Base-by-base conservation (phyloP, 202 grass and related monocot genomes). In the Elaeis oleifera region DNA sequence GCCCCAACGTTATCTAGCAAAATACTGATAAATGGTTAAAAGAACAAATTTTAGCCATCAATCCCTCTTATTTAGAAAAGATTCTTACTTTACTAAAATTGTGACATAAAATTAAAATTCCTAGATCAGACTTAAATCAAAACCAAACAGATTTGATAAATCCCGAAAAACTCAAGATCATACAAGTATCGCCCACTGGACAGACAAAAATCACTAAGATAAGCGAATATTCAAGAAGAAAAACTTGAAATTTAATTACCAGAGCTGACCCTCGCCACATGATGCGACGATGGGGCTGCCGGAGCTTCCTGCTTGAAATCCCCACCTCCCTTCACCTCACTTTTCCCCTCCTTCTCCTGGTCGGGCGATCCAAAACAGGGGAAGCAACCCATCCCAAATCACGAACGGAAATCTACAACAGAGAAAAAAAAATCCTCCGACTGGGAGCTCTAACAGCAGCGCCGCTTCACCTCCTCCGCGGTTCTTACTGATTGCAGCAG, bases 321-420 rank as follows among this genome's bases (percentile, higher is more conserved):
- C 6, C 64, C 64, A 15, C 50, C 29, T 26, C 75, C 66, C 22
- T 80, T 84, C 60, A 44, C 80, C 44, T 74, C 51, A 60, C 63
- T 59, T 67, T 63, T 76, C 48, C 44, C 74, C 16, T 89, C 80
- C 70, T 56, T 61, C 61, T 69, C 68, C 50, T 80, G 73, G 50
- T 74, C 51, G 23, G 53, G 32, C 60, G 79, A 79, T 63, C 79
- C 73, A 59, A 83, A 90, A 68, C 87, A 90, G 14, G 68, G 59
- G 69, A 90, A 90, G 76, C 87, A 86, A 52, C 82, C 69, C 87
- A 90, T 90, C 79, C 16, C 3, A 16, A 63, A 39, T 16, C 57
- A 44, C 36, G 36, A 3, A 2, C 11, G 1, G 36, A 44, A 44
- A 44, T 44, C 36, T 44, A 44, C 8, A 44, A 44, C 36, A 44